Conservation (phyloP, 2,329 filamentous ascomycete species). For the Venturia nashicola region DNA sequence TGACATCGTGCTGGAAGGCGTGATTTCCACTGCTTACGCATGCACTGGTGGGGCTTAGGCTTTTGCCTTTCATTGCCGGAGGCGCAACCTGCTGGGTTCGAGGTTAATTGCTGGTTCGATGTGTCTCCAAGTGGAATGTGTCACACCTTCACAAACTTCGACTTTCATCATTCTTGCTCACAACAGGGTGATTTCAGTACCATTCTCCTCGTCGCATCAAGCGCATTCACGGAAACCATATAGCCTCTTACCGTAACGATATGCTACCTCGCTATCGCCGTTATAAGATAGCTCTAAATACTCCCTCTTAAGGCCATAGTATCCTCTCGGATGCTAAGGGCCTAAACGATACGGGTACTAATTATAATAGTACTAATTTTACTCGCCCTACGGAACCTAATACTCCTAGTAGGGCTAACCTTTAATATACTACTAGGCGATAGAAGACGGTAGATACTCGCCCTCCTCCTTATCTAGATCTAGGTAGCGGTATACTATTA, state of each 20-base stretch:
- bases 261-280: neutral
- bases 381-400: neutral
- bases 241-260: neutral
- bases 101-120: too few species aligned
- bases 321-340: neutral
- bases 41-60: too few species aligned
- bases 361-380: neutral
- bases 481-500: neutral
- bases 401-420: neutral
- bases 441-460: neutral
- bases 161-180: neutral
- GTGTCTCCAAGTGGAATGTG: too few species aligned
- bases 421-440: neutral
- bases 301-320: neutral
- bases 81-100: too few species aligned
- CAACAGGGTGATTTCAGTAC: neutral
- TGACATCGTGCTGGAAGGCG: too few species aligned
- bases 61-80: too few species aligned
- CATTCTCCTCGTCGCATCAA: neutral
- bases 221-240: neutral
- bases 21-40: too few species aligned
- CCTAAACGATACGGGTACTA: too few species aligned
- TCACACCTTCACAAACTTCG: neutral
- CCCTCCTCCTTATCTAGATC: neutral
- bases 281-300: neutral